A percentile compares a stretch with the other conserved stretches of the same genome.
Conservation (phyloP, 768 basidiomycete species). For the Kwoniella sp. region DNA sequence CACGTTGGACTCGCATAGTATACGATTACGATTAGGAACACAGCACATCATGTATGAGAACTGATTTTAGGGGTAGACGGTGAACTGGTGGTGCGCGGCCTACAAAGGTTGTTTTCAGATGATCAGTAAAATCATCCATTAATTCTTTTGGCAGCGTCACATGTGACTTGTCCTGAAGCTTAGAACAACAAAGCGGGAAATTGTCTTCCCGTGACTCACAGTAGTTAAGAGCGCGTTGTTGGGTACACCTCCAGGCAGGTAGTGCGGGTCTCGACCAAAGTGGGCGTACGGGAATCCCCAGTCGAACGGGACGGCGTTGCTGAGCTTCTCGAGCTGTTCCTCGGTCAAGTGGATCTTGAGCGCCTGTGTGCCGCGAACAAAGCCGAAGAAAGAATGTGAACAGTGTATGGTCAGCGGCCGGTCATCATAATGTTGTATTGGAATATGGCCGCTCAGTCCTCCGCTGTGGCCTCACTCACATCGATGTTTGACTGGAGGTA, state of each 20-base stretch:
- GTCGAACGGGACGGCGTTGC: constrained; percentile 37
- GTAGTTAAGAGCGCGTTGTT: constrained; percentile 10
- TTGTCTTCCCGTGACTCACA: constrained; percentile 16
- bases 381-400: neutral
- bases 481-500: constrained; percentile 37
- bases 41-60: neutral
- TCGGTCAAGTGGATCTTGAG: constrained; percentile 40
- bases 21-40: too few relatives aligned
- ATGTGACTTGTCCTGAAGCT: too few relatives aligned
- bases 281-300: constrained; percentile 29
- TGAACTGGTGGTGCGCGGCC: constrained; percentile 12
- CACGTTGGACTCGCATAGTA: too few relatives aligned
- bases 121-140: neutral
- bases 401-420: too few relatives aligned
- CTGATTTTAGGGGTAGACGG: constrained; percentile 1
- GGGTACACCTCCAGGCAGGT: constrained; percentile 17
- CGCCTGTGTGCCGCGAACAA: constrained; percentile 13
- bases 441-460: too few relatives aligned
- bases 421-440: neutral
- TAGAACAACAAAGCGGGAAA: too few relatives aligned
- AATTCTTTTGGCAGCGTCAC: too few relatives aligned
- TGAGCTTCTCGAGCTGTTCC: constrained; percentile 44
- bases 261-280: constrained; percentile 27
- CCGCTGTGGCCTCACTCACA: constrained; percentile 9
- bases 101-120: neutral